phyloP scores from a whole-genome alignment of 1,284 basidiomycete species.

The Ustilago loliicola region DNA sequence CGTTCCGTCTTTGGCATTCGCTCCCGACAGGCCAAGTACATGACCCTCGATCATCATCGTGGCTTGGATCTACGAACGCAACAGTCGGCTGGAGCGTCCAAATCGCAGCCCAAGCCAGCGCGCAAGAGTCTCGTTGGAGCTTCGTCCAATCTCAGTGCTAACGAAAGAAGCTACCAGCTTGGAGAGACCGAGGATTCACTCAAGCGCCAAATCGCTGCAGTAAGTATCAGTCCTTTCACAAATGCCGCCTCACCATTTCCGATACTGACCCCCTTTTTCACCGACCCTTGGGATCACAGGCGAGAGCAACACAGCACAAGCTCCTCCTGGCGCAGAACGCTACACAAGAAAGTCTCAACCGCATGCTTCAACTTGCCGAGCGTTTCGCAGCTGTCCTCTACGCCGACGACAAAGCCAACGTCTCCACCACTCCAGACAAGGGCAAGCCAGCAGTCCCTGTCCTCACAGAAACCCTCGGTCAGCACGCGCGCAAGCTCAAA shows the following conservation, averaged over 20 bases:
- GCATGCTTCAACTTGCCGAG: constrained; percentile 29
- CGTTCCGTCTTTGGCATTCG: constrained; percentile 64
- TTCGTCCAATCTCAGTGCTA: constrained; percentile 24
- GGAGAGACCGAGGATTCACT: constrained; percentile 54
- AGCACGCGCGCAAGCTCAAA: constrained; percentile 51
- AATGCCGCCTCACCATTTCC: background rate
- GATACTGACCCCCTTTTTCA: background rate
- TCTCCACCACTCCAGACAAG: background rate
- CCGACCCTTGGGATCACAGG: constrained; percentile 9
- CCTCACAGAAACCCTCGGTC: constrained; percentile 31
- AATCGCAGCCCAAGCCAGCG: constrained; percentile 6
- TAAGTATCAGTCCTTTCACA: constrained; percentile 14
- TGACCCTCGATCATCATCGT: constrained; percentile 67
- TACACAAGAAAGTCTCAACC: constrained; percentile 30
- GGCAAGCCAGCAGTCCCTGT: constrained; percentile 12
- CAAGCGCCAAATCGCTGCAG: constrained; percentile 48
- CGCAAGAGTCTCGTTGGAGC: constrained; percentile 27
- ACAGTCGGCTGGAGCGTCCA: constrained; percentile 13
- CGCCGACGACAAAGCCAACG: background rate
- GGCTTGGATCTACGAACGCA: constrained; percentile 63
- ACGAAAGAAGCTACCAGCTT: constrained; percentile 48
- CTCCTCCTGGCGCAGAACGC: constrained; percentile 40
- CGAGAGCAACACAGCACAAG: constrained; percentile 49
- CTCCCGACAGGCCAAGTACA: constrained; percentile 56
- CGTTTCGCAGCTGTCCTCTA: constrained; percentile 42